Conservation (phyloP, 2,329 filamentous ascomycete genomes). For the Penicillium brasilianum region DNA sequence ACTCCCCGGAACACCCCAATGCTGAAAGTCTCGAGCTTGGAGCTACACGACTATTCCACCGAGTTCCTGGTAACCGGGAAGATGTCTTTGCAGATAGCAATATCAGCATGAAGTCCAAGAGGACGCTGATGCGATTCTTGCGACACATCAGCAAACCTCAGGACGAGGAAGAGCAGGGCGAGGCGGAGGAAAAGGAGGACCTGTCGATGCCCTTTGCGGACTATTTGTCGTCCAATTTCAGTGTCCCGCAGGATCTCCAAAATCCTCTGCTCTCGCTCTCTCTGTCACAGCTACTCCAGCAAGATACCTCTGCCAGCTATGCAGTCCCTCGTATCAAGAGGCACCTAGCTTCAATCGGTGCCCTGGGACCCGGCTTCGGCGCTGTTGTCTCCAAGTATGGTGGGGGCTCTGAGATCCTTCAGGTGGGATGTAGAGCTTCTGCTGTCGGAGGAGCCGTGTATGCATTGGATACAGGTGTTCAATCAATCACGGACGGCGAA, state of each 20-base stretch:
- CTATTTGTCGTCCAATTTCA: slow-evolving; percentile 60
- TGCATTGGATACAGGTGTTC: slow-evolving; percentile 75
- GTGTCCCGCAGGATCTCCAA: slow-evolving; percentile 70
- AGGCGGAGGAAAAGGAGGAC: slow-evolving; percentile 58
- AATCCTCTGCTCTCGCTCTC: slow-evolving; percentile 72
- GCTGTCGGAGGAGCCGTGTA: slow-evolving; percentile 92
- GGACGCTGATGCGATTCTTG: slow-evolving; percentile 89
- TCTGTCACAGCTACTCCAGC: slow-evolving; percentile 65
- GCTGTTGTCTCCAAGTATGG: slow-evolving; percentile 94
- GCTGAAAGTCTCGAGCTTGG: slow-evolving; percentile 13
- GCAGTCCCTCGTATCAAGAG: slow-evolving; percentile 75
- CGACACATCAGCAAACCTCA: slow-evolving; percentile 75
- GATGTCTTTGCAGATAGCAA: slow-evolving; percentile 82
- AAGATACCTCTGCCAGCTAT: slow-evolving; percentile 65
- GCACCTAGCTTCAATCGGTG: slow-evolving; percentile 83
- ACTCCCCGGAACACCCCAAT: slow-evolving; percentile 40
- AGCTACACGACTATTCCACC: slow-evolving; percentile 56
- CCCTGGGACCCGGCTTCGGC: slow-evolving; percentile 87
- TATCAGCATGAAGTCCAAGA: slow-evolving; percentile 80
- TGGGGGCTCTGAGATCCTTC: slow-evolving; percentile 82
- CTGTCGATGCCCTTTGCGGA: slow-evolving; percentile 58
- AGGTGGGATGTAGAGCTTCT: slow-evolving; percentile 87
- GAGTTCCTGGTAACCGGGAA: slow-evolving; percentile 86
- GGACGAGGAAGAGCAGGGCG: slow-evolving; percentile 52
- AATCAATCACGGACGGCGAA: slow-evolving; percentile 35